Evolutionary conservation across 148 eudicot species (phyloP), one percentile per base, ranked within the genome.

Genomic region (Nepenthes gracilis): DNA sequence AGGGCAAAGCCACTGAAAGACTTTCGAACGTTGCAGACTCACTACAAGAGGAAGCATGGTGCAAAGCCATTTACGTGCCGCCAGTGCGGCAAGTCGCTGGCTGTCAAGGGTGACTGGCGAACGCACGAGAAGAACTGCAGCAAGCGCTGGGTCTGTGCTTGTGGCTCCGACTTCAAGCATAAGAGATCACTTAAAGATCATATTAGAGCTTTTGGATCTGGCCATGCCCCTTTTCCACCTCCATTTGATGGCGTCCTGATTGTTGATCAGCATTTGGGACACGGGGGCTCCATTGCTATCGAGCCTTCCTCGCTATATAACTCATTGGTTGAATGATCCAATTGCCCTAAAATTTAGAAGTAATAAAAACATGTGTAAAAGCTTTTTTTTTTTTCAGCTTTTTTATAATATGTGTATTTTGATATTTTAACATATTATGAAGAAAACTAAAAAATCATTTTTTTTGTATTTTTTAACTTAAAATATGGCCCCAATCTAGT

Each of bases 121-220:
- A 89, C 97, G 53, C 97, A 89, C 47, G 97, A 89, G 77, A 86
- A 89, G 75, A 89, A 89, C 57, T 89, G 97, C 40, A 94, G 97
- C n/a, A 86, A 80, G 75, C 87, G 94, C 15, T 89, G 94, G 97
- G 69, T 80, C 10, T 88, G 96, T 35, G 71, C 74, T 7, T 88
- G 96, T 63, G 96, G 96, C 2, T 88, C 96, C 0, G 93, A 89
- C 47, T 89, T 89, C 65, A 89, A 89, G 75, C 97, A 89, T 68
- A 89, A 89, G 72, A 70, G 97, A 52, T 89, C 97, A 0, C 80
- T 86, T 36, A 89, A 89, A 55, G 97, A 89, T 58, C 97, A 89
- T 34, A 70, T 83, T 52, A 69, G 75, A 5, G 74, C 94, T 11
- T 89, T 89, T 58, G 97, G 97, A 3, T 67, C 75, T 0, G 80